Base-by-base conservation (phyloP, 2,329 filamentous ascomycete species). In the Fusarium domesticum region DNA sequence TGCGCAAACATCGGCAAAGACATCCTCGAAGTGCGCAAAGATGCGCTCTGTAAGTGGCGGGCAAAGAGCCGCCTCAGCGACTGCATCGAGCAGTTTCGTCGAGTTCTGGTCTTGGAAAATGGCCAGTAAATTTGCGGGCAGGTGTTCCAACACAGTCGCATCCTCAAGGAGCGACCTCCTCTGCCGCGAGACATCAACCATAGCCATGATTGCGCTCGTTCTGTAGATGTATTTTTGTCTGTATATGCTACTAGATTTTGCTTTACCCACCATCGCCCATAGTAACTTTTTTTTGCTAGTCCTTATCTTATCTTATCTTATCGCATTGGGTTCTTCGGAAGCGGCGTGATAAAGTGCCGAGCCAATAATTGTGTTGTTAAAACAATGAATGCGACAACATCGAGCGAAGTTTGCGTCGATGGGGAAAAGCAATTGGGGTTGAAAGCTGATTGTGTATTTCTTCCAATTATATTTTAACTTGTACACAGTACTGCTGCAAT, bases 1-100 rank as follows among this genome's bases (percentile, higher is more conserved):
- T 50, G 89, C 86, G 67, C 86, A 89, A 38, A 95, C 74, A 66
- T 96, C 91, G 57, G 89, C 81, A 59, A 93, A 88, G 32, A 91
- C 70, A 50, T 77, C 72, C 63, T 87, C 83, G 66, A 91, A 90
- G 60, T 86, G 78, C 53, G 79, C 73, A 61, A 93, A 90, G 62
- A 96, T 72, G 44, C 74, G 73, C 61, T 89, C 81, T 59, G 89
- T 92, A 65, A 82, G 77, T 68, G 74, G 72, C 57, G 87, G 76
- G 58, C 81, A 75, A 61, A 95, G 78, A 45, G 88, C 82, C 47
- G 83, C 79, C 58, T 77, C 72, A 56, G 87, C 79, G 60, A 95
- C 73, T 56, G 80, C 79, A 64, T 89, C 80, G 32, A 95, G 78
- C 66, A 90, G 84, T 61, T 78, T 76, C 55, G 77, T 75, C 61